phyloP scores from a whole-genome alignment of 202 grass and related monocot genomes.

The Eragrostis tef region DNA sequence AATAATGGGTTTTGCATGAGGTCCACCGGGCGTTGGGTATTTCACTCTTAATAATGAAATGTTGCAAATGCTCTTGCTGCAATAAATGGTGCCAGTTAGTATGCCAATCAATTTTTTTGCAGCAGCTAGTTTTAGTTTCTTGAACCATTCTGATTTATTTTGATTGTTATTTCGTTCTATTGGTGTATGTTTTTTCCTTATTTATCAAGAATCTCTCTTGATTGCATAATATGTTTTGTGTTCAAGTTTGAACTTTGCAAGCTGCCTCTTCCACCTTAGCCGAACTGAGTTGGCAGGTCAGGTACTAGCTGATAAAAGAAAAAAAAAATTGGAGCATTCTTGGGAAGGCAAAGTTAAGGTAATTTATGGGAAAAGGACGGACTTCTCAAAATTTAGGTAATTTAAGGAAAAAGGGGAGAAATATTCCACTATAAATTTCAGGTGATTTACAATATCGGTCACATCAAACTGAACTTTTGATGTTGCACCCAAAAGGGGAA shows the following conservation, averaged over 20 bases:
- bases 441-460: not conserved
- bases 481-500: not conserved
- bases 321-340: no score
- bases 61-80: not conserved
- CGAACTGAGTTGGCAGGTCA: not conserved
- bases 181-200: not conserved
- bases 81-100: not conserved
- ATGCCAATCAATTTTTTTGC: not conserved
- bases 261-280: not conserved
- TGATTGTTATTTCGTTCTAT: not conserved
- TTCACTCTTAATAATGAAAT: not conserved
- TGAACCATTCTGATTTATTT: not conserved
- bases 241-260: not conserved
- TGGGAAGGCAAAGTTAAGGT: not conserved
- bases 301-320: no score
- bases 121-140: not conserved
- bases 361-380: not conserved
- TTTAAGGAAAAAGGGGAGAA: not conserved
- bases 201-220: not conserved
- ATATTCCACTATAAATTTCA: not conserved
- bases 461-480: slow-evolving; percentile 29
- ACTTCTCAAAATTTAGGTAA: not conserved
- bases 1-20: not conserved
- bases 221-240: not conserved
- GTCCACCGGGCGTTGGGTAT: not conserved